A percentile compares a stretch with the other conserved stretches of the same genome.
Evolutionary conservation across 139 green algal genomes (phyloP).

Genomic region (Asterochloris sp.): DNA sequence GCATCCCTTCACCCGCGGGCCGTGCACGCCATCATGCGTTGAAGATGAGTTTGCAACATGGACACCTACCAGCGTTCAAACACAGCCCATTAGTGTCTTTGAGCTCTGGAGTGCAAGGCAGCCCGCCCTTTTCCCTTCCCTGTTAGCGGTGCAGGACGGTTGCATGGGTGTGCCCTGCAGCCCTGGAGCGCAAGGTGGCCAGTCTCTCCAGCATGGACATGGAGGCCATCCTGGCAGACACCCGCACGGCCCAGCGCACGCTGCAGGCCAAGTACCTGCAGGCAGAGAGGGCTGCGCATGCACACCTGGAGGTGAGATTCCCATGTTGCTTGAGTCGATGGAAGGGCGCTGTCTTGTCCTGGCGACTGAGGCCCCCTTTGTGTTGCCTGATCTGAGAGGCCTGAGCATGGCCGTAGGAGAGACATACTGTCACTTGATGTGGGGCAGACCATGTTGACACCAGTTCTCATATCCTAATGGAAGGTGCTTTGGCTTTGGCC

Average conservation of each 20-base stretch:
- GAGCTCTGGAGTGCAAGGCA: too few relatives aligned
- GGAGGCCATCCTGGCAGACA: conserved; percentile 15
- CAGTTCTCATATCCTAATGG: not conserved
- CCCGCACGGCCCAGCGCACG: not conserved
- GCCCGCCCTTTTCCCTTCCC: too few relatives aligned
- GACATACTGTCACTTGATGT: not conserved
- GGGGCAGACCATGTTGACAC: not conserved
- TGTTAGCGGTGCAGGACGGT: too few relatives aligned
- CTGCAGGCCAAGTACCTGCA: conserved; percentile 22
- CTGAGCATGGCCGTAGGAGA: not conserved
- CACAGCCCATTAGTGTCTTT: too few relatives aligned
- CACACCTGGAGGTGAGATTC: not conserved
- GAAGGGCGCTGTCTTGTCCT: too few relatives aligned
- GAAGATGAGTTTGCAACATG: too few relatives aligned
- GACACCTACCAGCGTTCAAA: too few relatives aligned
- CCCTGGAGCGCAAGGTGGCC: not conserved
- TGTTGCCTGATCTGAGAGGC: not conserved
- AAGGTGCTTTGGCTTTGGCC: too few relatives aligned
- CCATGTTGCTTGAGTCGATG: not conserved
- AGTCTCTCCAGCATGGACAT: conserved; percentile 8
- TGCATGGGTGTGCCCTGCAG: not conserved
- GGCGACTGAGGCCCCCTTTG: too few relatives aligned
- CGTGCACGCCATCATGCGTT: too few relatives aligned
- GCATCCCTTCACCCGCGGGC: too few relatives aligned
- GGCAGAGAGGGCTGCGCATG: not conserved